A percentile compares a stretch with the other conserved stretches of the same genome.
Conservation (phyloP, 1,284 basidiomycete species). For the Wallemia hederae region DNA sequence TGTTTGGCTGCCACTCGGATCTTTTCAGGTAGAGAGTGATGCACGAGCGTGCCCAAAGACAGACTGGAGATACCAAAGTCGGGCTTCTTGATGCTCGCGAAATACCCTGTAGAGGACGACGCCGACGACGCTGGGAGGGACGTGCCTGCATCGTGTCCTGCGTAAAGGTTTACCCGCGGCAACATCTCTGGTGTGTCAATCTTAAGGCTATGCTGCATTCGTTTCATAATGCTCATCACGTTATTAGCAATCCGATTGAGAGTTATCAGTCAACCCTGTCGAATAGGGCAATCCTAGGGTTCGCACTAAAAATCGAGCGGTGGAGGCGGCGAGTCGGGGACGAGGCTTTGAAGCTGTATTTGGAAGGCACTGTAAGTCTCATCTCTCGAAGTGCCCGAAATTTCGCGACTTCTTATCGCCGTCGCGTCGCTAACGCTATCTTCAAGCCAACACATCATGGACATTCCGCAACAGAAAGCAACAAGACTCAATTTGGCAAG, state of each 20-base stretch:
- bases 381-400: too few relatives aligned
- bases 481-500: background rate
- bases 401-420: too few relatives aligned
- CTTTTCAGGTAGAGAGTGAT: slow-evolving; percentile 6
- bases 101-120: background rate
- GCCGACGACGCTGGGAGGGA: background rate
- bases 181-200: too few relatives aligned
- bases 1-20: slow-evolving; percentile 2
- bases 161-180: background rate
- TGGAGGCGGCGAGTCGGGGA: too few relatives aligned
- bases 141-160: background rate
- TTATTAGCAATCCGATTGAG: too few relatives aligned
- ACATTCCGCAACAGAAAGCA: background rate
- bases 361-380: too few relatives aligned
- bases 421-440: too few relatives aligned
- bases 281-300: too few relatives aligned
- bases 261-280: too few relatives aligned
- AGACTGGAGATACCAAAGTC: slow-evolving; percentile 3
- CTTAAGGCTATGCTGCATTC: background rate
- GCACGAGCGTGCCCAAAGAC: slow-evolving; percentile 2
- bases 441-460: background rate
- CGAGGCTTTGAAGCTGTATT: too few relatives aligned
- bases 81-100: background rate
- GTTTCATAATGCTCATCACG: background rate
- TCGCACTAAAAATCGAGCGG: too few relatives aligned